phyloP scores from a whole-genome alignment of 2,329 filamentous ascomycete genomes.

The Penicillium occitanis region DNA sequence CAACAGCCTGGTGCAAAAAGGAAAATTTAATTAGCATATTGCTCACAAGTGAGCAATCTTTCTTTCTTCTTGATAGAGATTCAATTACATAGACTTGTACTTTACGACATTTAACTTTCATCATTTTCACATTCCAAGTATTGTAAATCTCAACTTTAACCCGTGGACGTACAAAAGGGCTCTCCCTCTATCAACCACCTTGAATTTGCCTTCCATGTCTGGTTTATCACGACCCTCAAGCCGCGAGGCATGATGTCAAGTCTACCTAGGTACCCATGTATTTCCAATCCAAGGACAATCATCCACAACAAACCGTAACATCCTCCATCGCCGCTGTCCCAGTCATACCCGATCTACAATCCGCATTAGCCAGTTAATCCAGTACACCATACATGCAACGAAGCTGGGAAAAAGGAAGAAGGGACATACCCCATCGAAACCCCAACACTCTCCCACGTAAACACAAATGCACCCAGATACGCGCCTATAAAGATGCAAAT shows the following conservation, averaged over 20 bases:
- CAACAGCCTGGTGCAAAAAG: neutral
- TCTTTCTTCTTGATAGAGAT: neutral
- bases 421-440: constrained; percentile 18
- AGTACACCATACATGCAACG: neutral
- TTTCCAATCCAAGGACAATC: neutral
- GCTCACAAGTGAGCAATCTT: neutral
- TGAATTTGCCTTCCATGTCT: neutral
- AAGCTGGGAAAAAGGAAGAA: neutral
- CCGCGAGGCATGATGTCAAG: neutral
- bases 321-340: constrained; percentile 17
- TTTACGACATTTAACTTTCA: neutral
- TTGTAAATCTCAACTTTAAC: neutral
- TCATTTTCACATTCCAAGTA: no score
- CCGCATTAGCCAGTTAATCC: neutral
- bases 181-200: neutral
- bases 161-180: no score
- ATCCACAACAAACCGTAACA: constrained; percentile 22
- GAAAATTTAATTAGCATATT: neutral
- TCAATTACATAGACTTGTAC: constrained; percentile 1
- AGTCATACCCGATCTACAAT: constrained; percentile 4
- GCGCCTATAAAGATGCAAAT: constrained; percentile 78
- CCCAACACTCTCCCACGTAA: constrained; percentile 62
- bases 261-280: neutral
- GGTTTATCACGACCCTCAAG: neutral
- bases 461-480: constrained; percentile 70